Conservation (phyloP, 768 basidiomycete species). For the Kwoniella dejecticola region DNA sequence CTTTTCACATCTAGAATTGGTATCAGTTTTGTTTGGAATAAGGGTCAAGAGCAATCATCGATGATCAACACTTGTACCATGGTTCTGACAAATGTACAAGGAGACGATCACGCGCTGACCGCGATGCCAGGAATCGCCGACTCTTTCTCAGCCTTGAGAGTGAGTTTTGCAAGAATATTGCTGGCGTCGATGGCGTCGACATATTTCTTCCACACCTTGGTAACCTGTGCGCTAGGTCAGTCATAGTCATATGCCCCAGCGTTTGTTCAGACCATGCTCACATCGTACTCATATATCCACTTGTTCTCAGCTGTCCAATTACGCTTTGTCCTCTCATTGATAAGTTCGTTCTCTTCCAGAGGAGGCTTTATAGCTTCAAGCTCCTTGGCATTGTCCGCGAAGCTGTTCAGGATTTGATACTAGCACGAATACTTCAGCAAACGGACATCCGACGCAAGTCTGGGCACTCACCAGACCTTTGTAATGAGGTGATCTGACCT, state of each 20-base stretch:
- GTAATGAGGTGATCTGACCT: slow-evolving; percentile 34
- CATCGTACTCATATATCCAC: slow-evolving; percentile 33
- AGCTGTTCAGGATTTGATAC: slow-evolving; percentile 23
- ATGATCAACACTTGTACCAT: no score
- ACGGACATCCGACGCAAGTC: not conserved
- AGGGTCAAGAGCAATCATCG: no score
- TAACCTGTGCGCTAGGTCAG: slow-evolving; percentile 3
- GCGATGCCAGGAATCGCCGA: not conserved
- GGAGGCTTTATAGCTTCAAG: slow-evolving; percentile 13
- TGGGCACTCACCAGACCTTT: slow-evolving; percentile 25
- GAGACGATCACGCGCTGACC: not conserved
- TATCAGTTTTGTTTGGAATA: no score
- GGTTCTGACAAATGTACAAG: no score
- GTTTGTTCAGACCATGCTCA: not conserved
- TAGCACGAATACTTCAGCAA: not conserved
- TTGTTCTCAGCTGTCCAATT: slow-evolving; percentile 16
- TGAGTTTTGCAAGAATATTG: not conserved
- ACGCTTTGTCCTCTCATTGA: slow-evolving; percentile 18
- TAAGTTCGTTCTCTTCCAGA: slow-evolving; percentile 13
- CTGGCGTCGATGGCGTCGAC: not conserved
- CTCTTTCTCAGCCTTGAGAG: slow-evolving; percentile 1
- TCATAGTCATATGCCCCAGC: no score
- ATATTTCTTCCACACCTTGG: slow-evolving; percentile 21
- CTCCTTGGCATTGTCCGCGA: slow-evolving; percentile 22
- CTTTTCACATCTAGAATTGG: no score